Evolutionary conservation across 2,329 filamentous ascomycete genomes (phyloP).

Genomic region (Alternaria sp.): DNA sequence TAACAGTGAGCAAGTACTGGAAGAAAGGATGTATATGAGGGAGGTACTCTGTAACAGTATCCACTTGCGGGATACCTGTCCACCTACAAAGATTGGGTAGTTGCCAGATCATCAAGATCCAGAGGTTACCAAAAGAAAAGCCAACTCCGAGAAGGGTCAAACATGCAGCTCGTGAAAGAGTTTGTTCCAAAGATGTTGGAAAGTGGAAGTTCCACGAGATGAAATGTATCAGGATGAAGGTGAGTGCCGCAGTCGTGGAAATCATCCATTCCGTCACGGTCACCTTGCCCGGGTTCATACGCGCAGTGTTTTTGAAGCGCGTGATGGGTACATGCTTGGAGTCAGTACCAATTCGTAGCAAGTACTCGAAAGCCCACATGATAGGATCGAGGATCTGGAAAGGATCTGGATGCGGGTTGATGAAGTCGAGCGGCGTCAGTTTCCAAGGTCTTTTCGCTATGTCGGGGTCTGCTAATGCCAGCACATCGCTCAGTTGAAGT

Average conservation of each 20-base stretch:
- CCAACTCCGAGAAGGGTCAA: accelerated
- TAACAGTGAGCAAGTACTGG: neutral
- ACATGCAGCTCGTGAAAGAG: neutral
- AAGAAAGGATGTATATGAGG: neutral
- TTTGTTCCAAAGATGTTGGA: accelerated
- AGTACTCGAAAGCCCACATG: neutral
- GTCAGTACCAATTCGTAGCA: neutral
- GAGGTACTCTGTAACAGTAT: neutral
- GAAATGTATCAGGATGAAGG: neutral
- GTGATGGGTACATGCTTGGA: neutral
- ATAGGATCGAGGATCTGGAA: neutral
- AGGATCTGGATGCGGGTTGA: neutral
- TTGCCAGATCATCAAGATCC: neutral
- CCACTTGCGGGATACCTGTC: neutral
- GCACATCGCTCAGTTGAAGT: neutral
- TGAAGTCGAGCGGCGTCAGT: neutral
- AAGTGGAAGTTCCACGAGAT: neutral
- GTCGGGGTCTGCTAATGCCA: neutral
- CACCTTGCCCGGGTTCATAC: neutral
- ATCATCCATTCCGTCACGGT: neutral
- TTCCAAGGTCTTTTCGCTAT: no score
- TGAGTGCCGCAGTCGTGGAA: neutral
- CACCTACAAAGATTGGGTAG: neutral
- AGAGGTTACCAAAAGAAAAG: neutral
- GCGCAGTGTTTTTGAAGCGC: neutral